Evolutionary conservation across 148 eudicot species (phyloP), one percentile per base, ranked within the genome.

Genomic region (Rhododendron simsii): DNA sequence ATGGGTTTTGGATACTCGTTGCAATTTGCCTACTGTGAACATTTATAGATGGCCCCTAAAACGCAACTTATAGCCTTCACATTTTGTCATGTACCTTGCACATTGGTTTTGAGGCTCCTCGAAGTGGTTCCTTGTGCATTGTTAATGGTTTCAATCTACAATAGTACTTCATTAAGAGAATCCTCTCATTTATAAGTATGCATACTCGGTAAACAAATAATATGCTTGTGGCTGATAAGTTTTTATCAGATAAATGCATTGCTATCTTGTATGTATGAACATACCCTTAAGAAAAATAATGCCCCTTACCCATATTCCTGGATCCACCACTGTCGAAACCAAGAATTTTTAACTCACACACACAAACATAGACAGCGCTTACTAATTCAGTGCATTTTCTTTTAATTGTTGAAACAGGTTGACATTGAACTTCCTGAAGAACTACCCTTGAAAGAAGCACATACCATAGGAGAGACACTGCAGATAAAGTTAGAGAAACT

Each of bases 371-470:
- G 8, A 65, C n/a, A 2, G n/a, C 3, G 8, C 65, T 21, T 21
- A 59, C 26, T 59, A 20, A 2, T n/a, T 63, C 71, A 9, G 18
- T 30, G 18, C 37, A 4, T 30, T 71, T 30, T 3, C 5, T 71
- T 30, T 28, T 30, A 28, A 71, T 71, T 30, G 39, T 33, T 51
- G 30, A 61, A 33, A n/a, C 84, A 96, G 99, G 99, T 96, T 86
- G 98, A 96, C 88, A 96, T 96, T 63, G 99, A 95, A 83, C 95
- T 96, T 63, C 98, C 98, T 1, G 96, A 93, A 87, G 98, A 96
- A 8, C 85, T 94, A 61, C 96, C 95, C 23, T 83, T 96, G 86
- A 95, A 92, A 89, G 97, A 93, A 90, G 99, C 98, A 4, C 99
- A 96, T 90, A 79, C 90, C 41, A 96, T 95, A 8, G 98, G 99